Conservation (phyloP, 163 green algal genomes). For the Chlorella variabilis region DNA sequence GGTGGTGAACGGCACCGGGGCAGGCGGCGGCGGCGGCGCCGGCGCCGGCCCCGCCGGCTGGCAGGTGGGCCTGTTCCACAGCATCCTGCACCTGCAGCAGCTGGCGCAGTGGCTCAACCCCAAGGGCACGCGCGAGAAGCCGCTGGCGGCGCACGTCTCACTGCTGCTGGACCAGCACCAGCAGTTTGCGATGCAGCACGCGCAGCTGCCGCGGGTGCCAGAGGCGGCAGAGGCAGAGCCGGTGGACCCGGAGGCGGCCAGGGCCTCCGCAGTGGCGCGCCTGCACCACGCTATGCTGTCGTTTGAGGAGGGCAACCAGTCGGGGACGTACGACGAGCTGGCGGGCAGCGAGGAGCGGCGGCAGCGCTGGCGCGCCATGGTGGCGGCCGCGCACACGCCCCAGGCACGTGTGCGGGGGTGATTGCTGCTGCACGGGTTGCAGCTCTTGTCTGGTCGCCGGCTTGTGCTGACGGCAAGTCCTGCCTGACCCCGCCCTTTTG, state of each 20-base stretch:
- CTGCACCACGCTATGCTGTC: conserved; percentile 25
- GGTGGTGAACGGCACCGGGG: not conserved
- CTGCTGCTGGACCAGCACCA: conserved; percentile 24
- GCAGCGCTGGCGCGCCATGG: not conserved
- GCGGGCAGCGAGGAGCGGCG: conserved; percentile 3
- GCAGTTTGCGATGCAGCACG: not conserved
- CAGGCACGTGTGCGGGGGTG: not conserved
- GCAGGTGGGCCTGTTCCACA: conserved; percentile 43
- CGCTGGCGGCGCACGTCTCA: conserved; percentile 15
- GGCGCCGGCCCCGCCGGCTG: not conserved
- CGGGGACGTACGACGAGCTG: conserved; percentile 9
- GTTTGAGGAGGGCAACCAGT: conserved; percentile 35
- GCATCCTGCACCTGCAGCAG: conserved; percentile 21
- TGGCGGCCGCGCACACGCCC: not conserved
- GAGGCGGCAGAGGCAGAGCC: not conserved
- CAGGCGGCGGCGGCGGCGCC: not conserved
- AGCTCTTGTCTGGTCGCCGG: too few species aligned
- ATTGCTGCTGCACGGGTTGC: not conserved
- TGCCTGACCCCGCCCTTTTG: not conserved
- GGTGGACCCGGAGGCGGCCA: not conserved
- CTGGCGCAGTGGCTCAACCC: conserved; percentile 52
- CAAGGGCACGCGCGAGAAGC: conserved; percentile 42
- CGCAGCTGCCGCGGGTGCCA: not conserved
- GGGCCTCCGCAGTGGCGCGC: not conserved
- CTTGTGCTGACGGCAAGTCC: too few species aligned